These are phyloP conservation scores for Pseudoscleropodium purum DNA, from an alignment of 225 moss, liverwort and hornwort species.

Conservation along the genomic window DNA sequence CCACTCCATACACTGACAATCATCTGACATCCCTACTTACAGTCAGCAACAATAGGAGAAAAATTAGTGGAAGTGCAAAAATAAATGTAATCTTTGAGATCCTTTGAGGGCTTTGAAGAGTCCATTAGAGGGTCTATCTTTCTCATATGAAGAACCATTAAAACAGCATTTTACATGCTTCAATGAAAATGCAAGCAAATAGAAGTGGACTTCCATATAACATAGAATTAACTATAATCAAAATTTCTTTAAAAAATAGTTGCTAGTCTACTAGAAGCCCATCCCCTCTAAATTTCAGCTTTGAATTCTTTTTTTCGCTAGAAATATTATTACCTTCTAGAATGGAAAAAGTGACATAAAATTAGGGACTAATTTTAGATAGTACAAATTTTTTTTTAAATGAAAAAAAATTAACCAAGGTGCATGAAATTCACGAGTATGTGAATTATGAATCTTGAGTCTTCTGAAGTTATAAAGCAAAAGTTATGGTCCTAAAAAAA, in stretches of 20 bases:
- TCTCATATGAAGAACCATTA: too few relatives aligned
- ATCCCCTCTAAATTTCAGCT: not conserved
- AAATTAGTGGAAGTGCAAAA: too few relatives aligned
- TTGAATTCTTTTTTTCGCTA: not conserved
- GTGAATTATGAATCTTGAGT: not conserved
- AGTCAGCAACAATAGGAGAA: too few relatives aligned
- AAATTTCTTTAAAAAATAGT: not conserved
- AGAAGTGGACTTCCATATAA: rapidly evolving
- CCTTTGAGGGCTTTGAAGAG: too few relatives aligned
- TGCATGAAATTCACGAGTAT: rapidly evolving
- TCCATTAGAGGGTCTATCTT: too few relatives aligned
- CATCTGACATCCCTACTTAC: too few relatives aligned
- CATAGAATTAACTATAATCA: not conserved
- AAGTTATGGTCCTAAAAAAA: rapidly evolving
- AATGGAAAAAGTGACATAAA: too few relatives aligned
- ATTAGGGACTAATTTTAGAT: not conserved
- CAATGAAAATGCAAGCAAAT: not conserved
- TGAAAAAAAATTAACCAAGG: not conserved
- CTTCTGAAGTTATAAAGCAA: not conserved
- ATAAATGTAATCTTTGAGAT: too few relatives aligned
- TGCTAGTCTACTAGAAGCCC: not conserved
- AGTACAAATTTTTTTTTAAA: not conserved
- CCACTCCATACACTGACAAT: too few relatives aligned
- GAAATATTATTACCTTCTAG: not conserved
- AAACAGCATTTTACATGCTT: not conserved